These are phyloP conservation scores for Mortierella sp. DNA, from an alignment of 371 early-diverging fungal species.

Conservation along the genomic window DNA sequence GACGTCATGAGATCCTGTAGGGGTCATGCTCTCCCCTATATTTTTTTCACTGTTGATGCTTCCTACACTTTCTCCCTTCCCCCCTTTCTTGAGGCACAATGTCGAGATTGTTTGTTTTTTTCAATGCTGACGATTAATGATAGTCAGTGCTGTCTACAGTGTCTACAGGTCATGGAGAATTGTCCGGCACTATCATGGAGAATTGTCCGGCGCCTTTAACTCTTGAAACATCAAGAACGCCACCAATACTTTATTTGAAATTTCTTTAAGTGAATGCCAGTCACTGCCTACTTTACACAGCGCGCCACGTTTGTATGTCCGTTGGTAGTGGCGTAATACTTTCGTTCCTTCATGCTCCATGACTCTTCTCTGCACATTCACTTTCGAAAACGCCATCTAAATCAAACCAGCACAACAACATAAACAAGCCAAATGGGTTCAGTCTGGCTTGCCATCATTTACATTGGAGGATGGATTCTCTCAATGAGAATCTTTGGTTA, in stretches of 20 bases:
- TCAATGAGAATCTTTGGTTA: constrained; percentile 74
- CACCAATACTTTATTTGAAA: no score
- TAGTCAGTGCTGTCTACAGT: not conserved
- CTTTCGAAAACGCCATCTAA: not conserved
- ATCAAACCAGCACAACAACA: not conserved
- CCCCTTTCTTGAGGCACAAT: not conserved
- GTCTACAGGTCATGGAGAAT: not conserved
- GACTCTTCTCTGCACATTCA: not conserved
- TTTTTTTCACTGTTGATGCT: not conserved
- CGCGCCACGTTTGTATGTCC: no score
- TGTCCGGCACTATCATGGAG: not conserved
- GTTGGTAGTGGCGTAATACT: no score
- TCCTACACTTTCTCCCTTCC: not conserved
- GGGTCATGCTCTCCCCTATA: constrained; percentile 16
- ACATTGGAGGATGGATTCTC: constrained; percentile 72
- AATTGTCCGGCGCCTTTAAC: not conserved
- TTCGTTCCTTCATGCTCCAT: no score
- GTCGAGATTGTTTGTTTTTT: constrained; percentile 4
- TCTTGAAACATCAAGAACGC: no score
- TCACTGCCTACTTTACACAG: no score
- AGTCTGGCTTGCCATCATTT: constrained; percentile 65
- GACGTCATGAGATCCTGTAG: constrained; percentile 18
- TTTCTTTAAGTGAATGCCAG: no score
- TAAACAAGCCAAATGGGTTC: constrained; percentile 17
- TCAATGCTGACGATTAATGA: not conserved